Base-by-base conservation (phyloP, 129 eudicot species). In the Dittrichia graveolens region DNA sequence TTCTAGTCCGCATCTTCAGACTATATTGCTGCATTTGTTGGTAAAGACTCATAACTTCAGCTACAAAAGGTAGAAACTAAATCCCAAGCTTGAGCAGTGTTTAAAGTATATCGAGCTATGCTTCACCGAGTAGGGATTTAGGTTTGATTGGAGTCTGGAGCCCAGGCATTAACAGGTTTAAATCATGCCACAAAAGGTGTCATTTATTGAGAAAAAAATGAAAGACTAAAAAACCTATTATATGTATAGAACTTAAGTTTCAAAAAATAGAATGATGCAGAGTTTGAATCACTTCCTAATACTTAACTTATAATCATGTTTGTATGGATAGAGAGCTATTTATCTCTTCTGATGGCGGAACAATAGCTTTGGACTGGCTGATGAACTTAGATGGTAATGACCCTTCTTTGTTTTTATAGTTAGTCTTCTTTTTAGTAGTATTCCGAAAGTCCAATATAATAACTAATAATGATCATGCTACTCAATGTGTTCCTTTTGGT, bases 1-100 rank as follows among this genome's bases (percentile, higher is more conserved):
- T 40, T 85, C 86, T 44, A 89, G 97, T 71, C 97, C 97, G 7
- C 96, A 92, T 83, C 77, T 92, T 75, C 97, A 88, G 80, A 92
- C 97, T 41, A 57, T 54, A 7, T 88, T 92, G 60, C 61, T 73
- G 24, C 47, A 60, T 48, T 38, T 80, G 57, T 81, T 80, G 53
- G 96, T 85, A 4, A 69, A 83, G 75, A 69, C 91, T 13, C 94
- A 84, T 40, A 69, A 44, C 44, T 81, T 84, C 65, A 72, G 53
- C 40, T 89, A 92, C 80, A 74, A 68, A 71, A 92, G 97, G 97
- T 92, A 77, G 80, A 42, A 13, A 35, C 56, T 41, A 11, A 2
- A 35, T 59, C 76, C 1, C 6, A 62, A 38, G 39, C 10, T 24
- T 24, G 31, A 24, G 31, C 31, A 24, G 31, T 24, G 31, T 24